Evolutionary conservation across 306 rosid genomes (phyloP).

Genomic region (Coriaria nepalensis): DNA sequence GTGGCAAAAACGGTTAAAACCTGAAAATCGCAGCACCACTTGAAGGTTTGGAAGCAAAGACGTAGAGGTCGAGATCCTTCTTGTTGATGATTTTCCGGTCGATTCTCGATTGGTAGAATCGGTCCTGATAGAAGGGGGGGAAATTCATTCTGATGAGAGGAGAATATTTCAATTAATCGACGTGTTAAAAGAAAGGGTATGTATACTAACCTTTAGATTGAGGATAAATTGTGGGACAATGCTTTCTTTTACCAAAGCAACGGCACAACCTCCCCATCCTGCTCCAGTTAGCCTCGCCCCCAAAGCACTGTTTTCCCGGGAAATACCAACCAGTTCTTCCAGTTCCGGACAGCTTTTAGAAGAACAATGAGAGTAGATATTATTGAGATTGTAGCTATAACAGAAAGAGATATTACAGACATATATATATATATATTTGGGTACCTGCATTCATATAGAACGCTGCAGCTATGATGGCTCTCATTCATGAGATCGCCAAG

Average conservation of each 20-base stretch:
- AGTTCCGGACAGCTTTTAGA: constrained; percentile 80
- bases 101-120: constrained; percentile 55
- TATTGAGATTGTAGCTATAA: neutral
- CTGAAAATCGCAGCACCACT: constrained; percentile 93
- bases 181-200: too few relatives aligned
- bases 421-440: neutral
- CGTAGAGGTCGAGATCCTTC: constrained; percentile 60
- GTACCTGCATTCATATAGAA: constrained; percentile 95
- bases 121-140: constrained; percentile 57
- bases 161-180: too few relatives aligned
- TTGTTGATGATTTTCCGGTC: constrained; percentile 46
- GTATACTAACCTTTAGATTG: constrained; percentile 59
- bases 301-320: constrained; percentile 57
- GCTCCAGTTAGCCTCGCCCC: constrained; percentile 99
- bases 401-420: neutral
- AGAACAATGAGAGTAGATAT: constrained; percentile 9
- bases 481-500: constrained; percentile 95
- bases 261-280: constrained; percentile 99
- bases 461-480: constrained; percentile 92
- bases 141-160: too few relatives aligned
- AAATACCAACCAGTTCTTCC: constrained; percentile 72
- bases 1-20: constrained; percentile 25
- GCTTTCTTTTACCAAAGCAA: constrained; percentile 82
- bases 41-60: constrained; percentile 95
- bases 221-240: constrained; percentile 79